phyloP scores from a whole-genome alignment of 371 early-diverging fungal genomes.

The Mortierella sp. region DNA sequence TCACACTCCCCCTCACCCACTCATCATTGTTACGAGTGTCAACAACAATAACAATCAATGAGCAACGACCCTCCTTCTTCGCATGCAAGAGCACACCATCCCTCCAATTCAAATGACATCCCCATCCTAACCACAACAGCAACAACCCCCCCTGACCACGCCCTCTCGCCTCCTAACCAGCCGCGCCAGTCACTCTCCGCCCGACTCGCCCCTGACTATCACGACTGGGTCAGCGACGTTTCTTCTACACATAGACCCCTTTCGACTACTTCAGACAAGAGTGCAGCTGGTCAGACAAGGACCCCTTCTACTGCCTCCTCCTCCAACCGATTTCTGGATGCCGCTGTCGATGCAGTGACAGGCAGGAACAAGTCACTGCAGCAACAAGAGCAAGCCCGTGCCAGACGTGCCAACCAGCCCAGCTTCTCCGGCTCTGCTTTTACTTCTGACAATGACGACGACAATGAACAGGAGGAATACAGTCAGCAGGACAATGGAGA shows the following conservation, averaged over 20 bases:
- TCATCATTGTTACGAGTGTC: neutral
- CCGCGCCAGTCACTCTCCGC: conserved; percentile 49
- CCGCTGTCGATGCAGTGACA: conserved; percentile 35
- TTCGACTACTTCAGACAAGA: neutral
- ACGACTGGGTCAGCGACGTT: conserved; percentile 47
- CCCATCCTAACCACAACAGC: neutral
- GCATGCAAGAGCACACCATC: neutral
- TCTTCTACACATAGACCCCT: conserved; percentile 9
- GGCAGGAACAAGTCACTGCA: conserved; percentile 18
- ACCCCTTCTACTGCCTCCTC: conserved; percentile 2
- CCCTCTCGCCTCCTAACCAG: conserved; percentile 48
- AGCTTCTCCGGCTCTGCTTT: conserved; percentile 51
- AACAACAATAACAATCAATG: neutral
- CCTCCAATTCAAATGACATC: neutral
- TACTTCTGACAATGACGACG: conserved; percentile 26
- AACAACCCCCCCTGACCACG: conserved; percentile 4
- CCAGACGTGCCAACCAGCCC: conserved; percentile 54
- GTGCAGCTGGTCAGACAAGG: neutral
- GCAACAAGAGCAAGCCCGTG: conserved; percentile 23
- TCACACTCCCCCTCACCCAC: no score
- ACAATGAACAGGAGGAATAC: neutral
- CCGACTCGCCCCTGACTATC: conserved; percentile 47
- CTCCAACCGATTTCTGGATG: conserved; percentile 45
- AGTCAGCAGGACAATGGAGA: conserved; percentile 1
- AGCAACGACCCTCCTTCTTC: neutral